Evolutionary conservation across 1,139 yeast species (phyloP).

Genomic region (Martiniozyma asiatica): DNA sequence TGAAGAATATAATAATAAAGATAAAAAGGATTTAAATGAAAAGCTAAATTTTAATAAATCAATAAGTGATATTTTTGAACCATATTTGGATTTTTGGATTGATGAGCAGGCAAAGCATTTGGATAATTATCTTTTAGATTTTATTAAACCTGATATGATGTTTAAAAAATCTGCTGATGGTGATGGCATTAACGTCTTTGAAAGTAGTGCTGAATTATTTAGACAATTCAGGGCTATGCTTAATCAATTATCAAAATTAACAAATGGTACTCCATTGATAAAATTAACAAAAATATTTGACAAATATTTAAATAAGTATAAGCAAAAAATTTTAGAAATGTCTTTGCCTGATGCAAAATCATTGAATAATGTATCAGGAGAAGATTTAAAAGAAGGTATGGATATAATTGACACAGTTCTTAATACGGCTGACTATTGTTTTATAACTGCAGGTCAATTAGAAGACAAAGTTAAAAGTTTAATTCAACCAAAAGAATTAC

Average conservation of each 20-base stretch:
- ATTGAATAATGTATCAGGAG: conserved; percentile 22
- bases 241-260: conserved; percentile 63
- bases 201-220: conserved; percentile 78
- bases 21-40: too few relatives aligned
- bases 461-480: conserved; percentile 50
- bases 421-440: conserved; percentile 85
- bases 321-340: conserved; percentile 47
- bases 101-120: conserved; percentile 64
- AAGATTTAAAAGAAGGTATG: conserved; percentile 39
- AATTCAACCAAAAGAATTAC: conserved; percentile 26
- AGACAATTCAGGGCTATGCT: conserved; percentile 61
- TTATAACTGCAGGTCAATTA: conserved; percentile 65
- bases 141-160: conserved; percentile 37
- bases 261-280: conserved; percentile 55
- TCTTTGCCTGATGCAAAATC: conserved; percentile 36
- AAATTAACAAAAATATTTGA: conserved; percentile 56
- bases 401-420: conserved; percentile 59
- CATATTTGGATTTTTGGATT: conserved; percentile 79
- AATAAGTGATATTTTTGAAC: conserved; percentile 72
- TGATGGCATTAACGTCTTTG: conserved; percentile 20
- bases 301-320: conserved; percentile 56
- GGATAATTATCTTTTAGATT: conserved; percentile 49
- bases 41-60: conserved; percentile 33
- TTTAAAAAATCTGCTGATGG: conserved; percentile 29
- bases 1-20: conserved; percentile 15